Evolutionary conservation across 208 protist genomes (phyloP), one percentile per base, ranked within the genome.

Genomic region (Trypanosoma mega): DNA sequence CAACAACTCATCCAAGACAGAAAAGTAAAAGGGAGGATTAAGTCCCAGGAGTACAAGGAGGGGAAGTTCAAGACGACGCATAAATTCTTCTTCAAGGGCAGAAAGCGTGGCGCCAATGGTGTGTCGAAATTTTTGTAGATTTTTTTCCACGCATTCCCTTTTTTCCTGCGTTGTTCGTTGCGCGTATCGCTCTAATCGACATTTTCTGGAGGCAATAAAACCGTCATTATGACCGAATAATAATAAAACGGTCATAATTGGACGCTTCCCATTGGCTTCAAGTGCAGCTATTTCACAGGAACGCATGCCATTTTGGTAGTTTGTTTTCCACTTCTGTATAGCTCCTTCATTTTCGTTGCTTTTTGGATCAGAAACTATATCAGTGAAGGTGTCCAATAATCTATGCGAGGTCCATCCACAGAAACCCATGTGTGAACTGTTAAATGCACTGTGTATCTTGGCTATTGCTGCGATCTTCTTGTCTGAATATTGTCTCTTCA

Each of bases 191-290:
- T n/a, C n/a, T n/a, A n/a, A n/a, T n/a, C n/a, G n/a, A n/a, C n/a
- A n/a, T n/a, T n/a, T n/a, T n/a, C n/a, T n/a, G n/a, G n/a, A 50
- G 46, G 46, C 24, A 27, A 11, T 9, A 27, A 50, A 50, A 2
- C 24, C 46, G 30, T 50, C 46, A 11, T 50, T 50, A 26, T 50
- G 46, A 16, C 46, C 46, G n/a, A 50, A n/a, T 12, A 50, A 3
- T 11, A 50, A 23, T 3, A 27, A 3, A 26, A 27, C 18, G 5
- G 30, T 26, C 18, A 50, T 2, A 27, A 50, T 18, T n/a, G n/a
- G n/a, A n/a, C n/a, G n/a, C n/a, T n/a, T n/a, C n/a, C n/a, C n/a
- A n/a, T n/a, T n/a, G n/a, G n/a, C n/a, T n/a, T n/a, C 8, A 50
- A 18, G 18, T 18, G 12, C 2, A 23, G 23, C 46, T 14, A 12